Evolutionary conservation across 1,284 basidiomycete species (phyloP), one percentile per base, ranked within the genome.

Genomic region (Cryptococcus hybrid): DNA sequence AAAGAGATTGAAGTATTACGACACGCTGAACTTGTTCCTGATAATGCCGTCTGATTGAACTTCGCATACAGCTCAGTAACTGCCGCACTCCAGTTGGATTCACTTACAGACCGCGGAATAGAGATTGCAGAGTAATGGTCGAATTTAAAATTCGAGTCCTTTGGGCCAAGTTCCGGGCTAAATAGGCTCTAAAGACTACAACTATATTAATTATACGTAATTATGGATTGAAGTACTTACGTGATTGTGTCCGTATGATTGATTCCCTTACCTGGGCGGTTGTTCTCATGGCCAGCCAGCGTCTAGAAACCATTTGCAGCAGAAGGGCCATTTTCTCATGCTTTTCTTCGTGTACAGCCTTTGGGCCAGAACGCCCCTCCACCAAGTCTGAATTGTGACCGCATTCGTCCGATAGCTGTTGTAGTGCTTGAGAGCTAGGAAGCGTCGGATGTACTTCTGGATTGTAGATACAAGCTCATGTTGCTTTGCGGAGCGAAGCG

Each of bases 361-460:
- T 65, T 83, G 84, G 1, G 93, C 95, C 65, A 88, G 67, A 49
- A 91, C 84, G 39, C 89, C 88, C 62, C 95, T 84, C 91, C 92
- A 97, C 88, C 91, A 90, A 0, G 90, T 88, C 77, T 99, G 96
- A 39, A 99, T 87, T 71, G 81, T 86, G 76, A 98, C 88, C 1
- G 92, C 86, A 18, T 88, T 85, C 7, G 64, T 72, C 36, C 90
- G 86, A 61, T 95, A 82, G 54, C 83, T 79, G 62, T 84, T 83
- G 72, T 96, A 99, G 54, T 84, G 84, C 73, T 88, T 91, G 64
- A 88, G 84, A 4, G 90, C 90, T 80, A 96, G 84, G 50, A 87
- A 83, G 47, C 93, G 82, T 47, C 90, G 84, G 80, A 98, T 88
- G 76, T 98, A 97, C 85, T 99, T 99, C 81, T 99, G 96, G 12